A percentile compares a stretch with the other conserved stretches of the same genome.
phyloP scores from a whole-genome alignment of 805 yeast species.

The Candida manassasensis region DNA sequence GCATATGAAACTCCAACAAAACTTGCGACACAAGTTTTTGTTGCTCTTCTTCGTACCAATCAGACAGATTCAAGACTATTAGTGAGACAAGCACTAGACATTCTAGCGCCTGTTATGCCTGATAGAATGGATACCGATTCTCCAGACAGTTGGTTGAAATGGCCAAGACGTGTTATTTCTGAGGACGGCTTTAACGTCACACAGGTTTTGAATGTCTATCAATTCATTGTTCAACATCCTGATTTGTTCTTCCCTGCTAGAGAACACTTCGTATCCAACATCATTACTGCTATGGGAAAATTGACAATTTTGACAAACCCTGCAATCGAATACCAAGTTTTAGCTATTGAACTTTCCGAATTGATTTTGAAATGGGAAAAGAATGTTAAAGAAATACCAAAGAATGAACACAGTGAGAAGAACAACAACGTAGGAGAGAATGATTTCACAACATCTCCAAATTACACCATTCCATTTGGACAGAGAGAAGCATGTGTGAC shows the following conservation, averaged over 20 bases:
- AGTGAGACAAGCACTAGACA: conserved; percentile 82
- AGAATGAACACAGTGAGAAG: conserved; percentile 5
- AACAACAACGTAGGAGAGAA: conserved; percentile 3
- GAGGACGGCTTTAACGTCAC: conserved; percentile 86
- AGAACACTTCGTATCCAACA: conserved; percentile 83
- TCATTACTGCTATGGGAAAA: conserved; percentile 89
- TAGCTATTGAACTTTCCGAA: conserved; percentile 89
- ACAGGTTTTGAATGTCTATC: conserved; percentile 83
- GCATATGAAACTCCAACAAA: conserved; percentile 86
- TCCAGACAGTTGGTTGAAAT: conserved; percentile 75
- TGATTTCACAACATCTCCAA: conserved; percentile 44
- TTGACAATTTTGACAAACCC: conserved; percentile 74
- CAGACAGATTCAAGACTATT: conserved; percentile 79
- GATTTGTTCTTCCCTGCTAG: conserved; percentile 81
- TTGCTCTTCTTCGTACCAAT: conserved; percentile 78
- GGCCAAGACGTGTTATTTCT: conserved; percentile 88
- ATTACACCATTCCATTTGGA: conserved; percentile 62
- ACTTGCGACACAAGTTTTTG: conserved; percentile 87
- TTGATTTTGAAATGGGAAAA: conserved; percentile 83
- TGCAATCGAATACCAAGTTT: conserved; percentile 71
- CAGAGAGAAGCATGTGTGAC: conserved; percentile 89
- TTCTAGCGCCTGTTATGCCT: conserved; percentile 83
- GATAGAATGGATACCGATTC: conserved; percentile 56
- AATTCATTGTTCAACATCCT: conserved; percentile 81
- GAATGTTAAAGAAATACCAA: conserved; percentile 15